A percentile compares a stretch with the other conserved stretches of the same genome.
Conservation (phyloP, 129 eudicot species). For the Smallanthus sonchifolius region DNA sequence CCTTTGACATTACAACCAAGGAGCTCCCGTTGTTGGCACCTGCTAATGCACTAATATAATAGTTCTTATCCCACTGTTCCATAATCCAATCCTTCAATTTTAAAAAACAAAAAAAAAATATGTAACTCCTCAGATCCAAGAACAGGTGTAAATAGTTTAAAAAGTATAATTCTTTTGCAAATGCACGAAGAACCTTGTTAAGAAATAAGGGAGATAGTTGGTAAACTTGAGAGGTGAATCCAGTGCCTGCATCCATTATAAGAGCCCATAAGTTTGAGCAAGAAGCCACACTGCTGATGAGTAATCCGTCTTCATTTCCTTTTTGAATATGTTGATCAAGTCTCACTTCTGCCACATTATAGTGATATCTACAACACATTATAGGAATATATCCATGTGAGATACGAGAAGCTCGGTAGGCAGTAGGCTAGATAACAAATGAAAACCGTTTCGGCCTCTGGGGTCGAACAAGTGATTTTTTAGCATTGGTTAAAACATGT, state of each 20-base stretch:
- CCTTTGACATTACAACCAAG: conserved; percentile 80
- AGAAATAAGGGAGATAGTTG: conserved; percentile 62
- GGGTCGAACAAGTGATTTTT: background rate
- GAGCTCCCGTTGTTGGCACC: conserved; percentile 83
- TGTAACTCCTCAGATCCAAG: no score
- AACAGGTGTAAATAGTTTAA: background rate
- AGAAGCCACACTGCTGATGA: conserved; percentile 78
- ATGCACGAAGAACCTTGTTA: conserved; percentile 47
- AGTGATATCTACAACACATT: conserved; percentile 63
- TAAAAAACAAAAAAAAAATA: background rate
- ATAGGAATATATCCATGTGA: background rate
- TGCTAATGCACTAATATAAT: conserved; percentile 74
- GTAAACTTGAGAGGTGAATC: conserved; percentile 73
- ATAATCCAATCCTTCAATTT: conserved; percentile 77
- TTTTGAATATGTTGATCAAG: conserved; percentile 69
- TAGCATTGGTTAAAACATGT: background rate
- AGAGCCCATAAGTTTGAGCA: conserved; percentile 76
- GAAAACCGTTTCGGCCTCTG: background rate
- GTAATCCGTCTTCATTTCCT: conserved; percentile 81
- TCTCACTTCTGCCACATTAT: conserved; percentile 71
- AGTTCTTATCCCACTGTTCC: conserved; percentile 89
- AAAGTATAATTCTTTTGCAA: background rate
- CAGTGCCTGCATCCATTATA: conserved; percentile 90
- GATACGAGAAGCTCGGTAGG: background rate
- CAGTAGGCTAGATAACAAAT: background rate